Base-by-base conservation (phyloP, 306 rosid genomes). In the Nissolia schottii region DNA sequence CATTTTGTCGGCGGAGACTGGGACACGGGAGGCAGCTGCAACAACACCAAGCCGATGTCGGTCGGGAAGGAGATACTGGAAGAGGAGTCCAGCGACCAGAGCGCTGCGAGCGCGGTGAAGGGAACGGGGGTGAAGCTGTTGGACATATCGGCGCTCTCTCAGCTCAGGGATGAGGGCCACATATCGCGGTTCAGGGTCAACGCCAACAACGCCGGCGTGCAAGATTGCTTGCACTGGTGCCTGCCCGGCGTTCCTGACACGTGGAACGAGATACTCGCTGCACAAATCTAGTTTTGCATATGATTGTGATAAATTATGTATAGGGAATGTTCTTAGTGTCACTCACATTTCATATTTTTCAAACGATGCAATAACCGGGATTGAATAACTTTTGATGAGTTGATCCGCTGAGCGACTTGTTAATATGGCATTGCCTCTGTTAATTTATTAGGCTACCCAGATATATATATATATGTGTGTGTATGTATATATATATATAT, bases 141-240 rank as follows among this genome's bases (percentile, higher is more conserved):
- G 87, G 96, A 90, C 82, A 82, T 87, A 78, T 86, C 93, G 5
- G 91, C 84, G 37, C 73, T 86, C 14, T 90, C 96, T 38, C 85
- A 82, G 55, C 78, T 90, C 11, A 77, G 96, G 63, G 96, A 90
- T 14, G 96, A 90, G 81, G 96, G 82, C 72, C 96, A 90, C 81
- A 79, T 87, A n/a, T 90, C 96, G 14, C 82, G 86, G 11, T 87
- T 85, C 66, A 78, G 87, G 38, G 20, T 69, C 3, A 72, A 77
- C 3, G 64, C 89, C 37, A 69, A 71, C 48, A 19, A 75, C 4
- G 86, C 85, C 13, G 88, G 88, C 11, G 54, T 76, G 58, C 89
- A 88, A 43, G 96, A 90, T 82, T 90, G 96, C 70, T 76, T 90
- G 67, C 96, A 90, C 50, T 90, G 96, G 96, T 90, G 96, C 67